Base-by-base conservation (phyloP, 2,329 filamentous ascomycete species). In the Fusarium albosuccineum region DNA sequence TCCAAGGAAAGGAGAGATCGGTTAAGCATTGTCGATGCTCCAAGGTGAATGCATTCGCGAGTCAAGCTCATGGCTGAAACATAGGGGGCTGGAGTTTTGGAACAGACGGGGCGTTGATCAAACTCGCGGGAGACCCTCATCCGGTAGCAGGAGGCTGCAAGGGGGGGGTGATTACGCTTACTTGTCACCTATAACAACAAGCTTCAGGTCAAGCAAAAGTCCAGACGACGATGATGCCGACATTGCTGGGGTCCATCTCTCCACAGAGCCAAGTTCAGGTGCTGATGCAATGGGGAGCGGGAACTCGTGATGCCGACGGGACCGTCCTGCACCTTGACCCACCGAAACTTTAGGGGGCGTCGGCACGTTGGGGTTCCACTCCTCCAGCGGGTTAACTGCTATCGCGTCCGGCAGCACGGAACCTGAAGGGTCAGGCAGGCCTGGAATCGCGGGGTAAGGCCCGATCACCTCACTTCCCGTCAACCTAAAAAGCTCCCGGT, bases 91-190 rank as follows among this genome's bases (percentile, higher is more conserved):
- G 22, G 48, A 30, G 7, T 33, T 45, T 48, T 54, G 61, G 60
- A 68, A 52, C 55, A 13, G 10, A 45, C 26, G 46, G 60, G 56
- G 60, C 26, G 65, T n/a, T 51, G 65, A 67, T 67, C 65, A 67
- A 67, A 68, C 65, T 37, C 36, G 48, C 66, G 66, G 66, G 42
- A 58, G 41, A 36, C 39, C 26, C 27, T 50, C 29, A 66, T 68
- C 66, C 66, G 66, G 66, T 68, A 59, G 46, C 66, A 68, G 54
- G 40, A 60, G 60, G 34, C 26, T 14, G 6, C 16, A 39, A 48
- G 41, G 33, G 41, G 61, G 60, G 40, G 30, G 16, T n/a, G n/a
- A 40, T 40, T 36, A 41, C 9, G 39, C 10, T 36, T 36, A 10
- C 14, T 5, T 34, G 33, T 10, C 10, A 10, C 33, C 9, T 10